Base-by-base conservation (phyloP, 805 yeast genomes). In the Kluyveromyces starmeri region DNA sequence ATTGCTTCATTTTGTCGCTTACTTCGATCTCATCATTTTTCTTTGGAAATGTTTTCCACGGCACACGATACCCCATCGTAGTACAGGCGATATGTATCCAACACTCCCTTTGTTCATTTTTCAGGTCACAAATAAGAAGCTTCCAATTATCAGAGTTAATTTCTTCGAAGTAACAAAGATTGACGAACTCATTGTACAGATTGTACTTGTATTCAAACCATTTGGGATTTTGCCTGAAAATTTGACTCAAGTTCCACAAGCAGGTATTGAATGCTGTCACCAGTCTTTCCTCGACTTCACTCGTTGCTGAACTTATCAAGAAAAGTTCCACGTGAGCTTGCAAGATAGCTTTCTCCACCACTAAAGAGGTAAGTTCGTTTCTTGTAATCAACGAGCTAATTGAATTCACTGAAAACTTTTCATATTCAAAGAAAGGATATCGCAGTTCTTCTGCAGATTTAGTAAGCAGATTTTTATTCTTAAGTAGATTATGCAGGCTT, bases 101-200 rank as follows among this genome's bases (percentile, higher is more conserved):
- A 13, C 64, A 55, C 32, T 65, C 69, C 16, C 73, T 47, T 31
- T 58, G 52, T 14, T 59, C 37, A 9, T 67, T 43, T 16, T 64
- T 32, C 11, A 71, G 40, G 38, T 69, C 72, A 6, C 56, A 46
- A 2, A 65, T 53, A 36, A 60, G 63, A 14, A 36, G 27, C 7
- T 27, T 32, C 7, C 35, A 34, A 1, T 39, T 28, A 5, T 28
- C 24, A 2, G 43, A 30, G 9, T 20, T 5, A 5, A 32, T 6
- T 8, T 41, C 42, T 2, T 30, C 39, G 5, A 23, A 14, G 4
- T 45, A 36, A 12, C 42, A 20, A n/a, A 35, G 21, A 10, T 32
- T 21, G 7, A 52, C 19, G 5, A 49, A 33, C 6, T 43, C 26
- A 4, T 42, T 45, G 4, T 51, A 19, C 22, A 52, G 40, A 7